Evolutionary conservation across 257 asterid genomes (phyloP).

Genomic region (Capsicum baccatum): DNA sequence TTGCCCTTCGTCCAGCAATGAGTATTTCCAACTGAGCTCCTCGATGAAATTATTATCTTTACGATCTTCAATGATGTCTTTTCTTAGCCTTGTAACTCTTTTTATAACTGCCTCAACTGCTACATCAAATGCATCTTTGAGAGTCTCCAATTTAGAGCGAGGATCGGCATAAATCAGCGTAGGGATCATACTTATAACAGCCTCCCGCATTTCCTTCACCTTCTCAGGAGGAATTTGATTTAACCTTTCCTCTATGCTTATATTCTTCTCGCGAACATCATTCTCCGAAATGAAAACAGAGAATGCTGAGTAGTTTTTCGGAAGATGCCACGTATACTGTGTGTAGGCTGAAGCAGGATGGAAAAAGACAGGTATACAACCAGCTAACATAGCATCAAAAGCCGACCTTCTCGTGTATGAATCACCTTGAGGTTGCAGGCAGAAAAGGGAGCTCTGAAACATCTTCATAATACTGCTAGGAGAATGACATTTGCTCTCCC

Average conservation of each 20-base stretch:
- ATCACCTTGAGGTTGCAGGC: constrained; percentile 91
- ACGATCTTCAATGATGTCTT: constrained; percentile 60
- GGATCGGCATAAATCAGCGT: constrained; percentile 80
- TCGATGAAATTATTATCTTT: constrained; percentile 55
- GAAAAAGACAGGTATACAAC: constrained; percentile 89
- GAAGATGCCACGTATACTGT: constrained; percentile 91
- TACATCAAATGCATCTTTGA: constrained; percentile 82
- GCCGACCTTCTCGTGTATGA: constrained; percentile 91
- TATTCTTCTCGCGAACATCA: constrained; percentile 54
- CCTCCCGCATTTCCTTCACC: constrained; percentile 72
- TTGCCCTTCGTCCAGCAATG: constrained; percentile 61
- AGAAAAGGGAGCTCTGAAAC: constrained; percentile 81
- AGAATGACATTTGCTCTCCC: constrained; percentile 85
- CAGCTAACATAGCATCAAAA: constrained; percentile 84
- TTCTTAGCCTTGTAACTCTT: constrained; percentile 75
- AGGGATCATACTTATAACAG: constrained; percentile 75
- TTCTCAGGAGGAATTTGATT: constrained; percentile 50
- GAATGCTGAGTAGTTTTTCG: constrained; percentile 57
- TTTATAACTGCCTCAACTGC: constrained; percentile 72
- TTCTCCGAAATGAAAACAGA: constrained; percentile 81
- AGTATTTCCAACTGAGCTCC: constrained; percentile 82
- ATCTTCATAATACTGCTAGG: constrained; percentile 85
- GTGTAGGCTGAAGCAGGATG: constrained; percentile 91
- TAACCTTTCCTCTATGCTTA: constrained; percentile 67
- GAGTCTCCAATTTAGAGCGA: constrained; percentile 61